Evolutionary conservation across 331 rosid species (phyloP), one percentile per base, ranked within the genome.

Genomic region (Rosa hybrid): DNA sequence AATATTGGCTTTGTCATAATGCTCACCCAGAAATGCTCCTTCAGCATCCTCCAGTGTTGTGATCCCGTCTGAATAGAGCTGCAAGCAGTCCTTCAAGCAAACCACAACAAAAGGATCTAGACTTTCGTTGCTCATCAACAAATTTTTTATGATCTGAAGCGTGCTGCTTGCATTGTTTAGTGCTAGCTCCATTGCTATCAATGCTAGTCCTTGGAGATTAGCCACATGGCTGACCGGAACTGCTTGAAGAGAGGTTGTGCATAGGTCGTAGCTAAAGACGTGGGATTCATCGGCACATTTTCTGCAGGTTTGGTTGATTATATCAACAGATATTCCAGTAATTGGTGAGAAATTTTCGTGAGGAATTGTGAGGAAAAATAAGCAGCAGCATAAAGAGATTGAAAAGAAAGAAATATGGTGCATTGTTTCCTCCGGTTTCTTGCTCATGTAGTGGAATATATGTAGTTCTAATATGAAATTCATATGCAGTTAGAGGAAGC

Each of bases 131-230:
- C 62, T 78, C 12, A 44, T 12, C 44, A 85, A 27, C 42, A 76
- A 44, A 62, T 72, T 27, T 12, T 85, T 80, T 68, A 88, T 85
- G 60, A 62, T 81, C 10, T 76, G 72, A 4, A 88, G 5, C 0
- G 91, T 86, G 74, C 70, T 64, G 6, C 90, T 84, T 49, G 84
- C 89, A 16, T 87, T 90, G 53, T 78, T 76, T 0, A 92, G 83
- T 21, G 97, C 94, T 14, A 92, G 86, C 74, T 92, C 97, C 92
- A 92, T 87, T 34, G 91, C 90, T 51, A 92, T 57, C 12, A 92
- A 38, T 0, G 89, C 97, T 12, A 90, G 49, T 23, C 92, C 97
- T 72, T 87, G 89, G 56, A 90, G 90, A 81, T 91, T 90, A 0
- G 91, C 64, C 0, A 83, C 71, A 46, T 80, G 87, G 80, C 92